Conservation (phyloP, 2,329 filamentous ascomycete species). For the Arthroderma sp. region DNA sequence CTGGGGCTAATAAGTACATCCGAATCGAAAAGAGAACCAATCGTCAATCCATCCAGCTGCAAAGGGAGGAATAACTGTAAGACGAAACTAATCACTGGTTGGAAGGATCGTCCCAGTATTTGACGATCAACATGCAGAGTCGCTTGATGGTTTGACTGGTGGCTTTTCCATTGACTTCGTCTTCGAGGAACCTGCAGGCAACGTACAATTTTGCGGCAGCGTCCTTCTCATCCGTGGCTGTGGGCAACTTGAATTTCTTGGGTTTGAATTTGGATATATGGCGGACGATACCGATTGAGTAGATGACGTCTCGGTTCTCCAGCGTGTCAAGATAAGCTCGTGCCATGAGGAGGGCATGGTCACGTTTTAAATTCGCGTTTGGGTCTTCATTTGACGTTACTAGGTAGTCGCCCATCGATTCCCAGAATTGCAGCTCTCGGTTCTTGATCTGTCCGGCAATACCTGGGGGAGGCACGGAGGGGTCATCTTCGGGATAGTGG, state of each 20-base stretch:
- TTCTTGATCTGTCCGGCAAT: conserved; percentile 10
- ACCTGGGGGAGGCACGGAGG: conserved; percentile 4
- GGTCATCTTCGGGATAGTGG: conserved; percentile 9
- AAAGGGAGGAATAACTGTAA: conserved; percentile 2
- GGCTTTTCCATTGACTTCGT: conserved; percentile 53
- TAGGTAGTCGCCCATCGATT: conserved; percentile 58
- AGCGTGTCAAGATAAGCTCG: conserved; percentile 61
- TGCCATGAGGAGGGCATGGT: conserved; percentile 51
- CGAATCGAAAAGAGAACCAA: too few relatives aligned
- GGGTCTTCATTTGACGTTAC: conserved; percentile 48
- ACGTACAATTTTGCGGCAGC: conserved; percentile 54
- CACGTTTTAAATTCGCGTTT: conserved; percentile 42
- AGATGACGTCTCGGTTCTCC: conserved; percentile 82
- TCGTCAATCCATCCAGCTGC: too few relatives aligned
- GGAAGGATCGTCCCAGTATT: conserved; percentile 34
- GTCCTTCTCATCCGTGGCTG: conserved; percentile 51
- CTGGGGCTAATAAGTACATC: too few relatives aligned
- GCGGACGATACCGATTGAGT: conserved; percentile 71
- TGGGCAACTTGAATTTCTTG: conserved; percentile 41
- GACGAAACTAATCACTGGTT: conserved; percentile 11
- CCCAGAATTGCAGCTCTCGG: conserved; percentile 72
- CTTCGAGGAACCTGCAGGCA: conserved; percentile 55
- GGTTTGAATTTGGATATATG: conserved; percentile 48
- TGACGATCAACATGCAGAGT: conserved; percentile 53
- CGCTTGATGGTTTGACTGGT: conserved; percentile 60